Conservation (phyloP, 2,329 filamentous ascomycete genomes). For the Ampelomyces quisqualis region DNA sequence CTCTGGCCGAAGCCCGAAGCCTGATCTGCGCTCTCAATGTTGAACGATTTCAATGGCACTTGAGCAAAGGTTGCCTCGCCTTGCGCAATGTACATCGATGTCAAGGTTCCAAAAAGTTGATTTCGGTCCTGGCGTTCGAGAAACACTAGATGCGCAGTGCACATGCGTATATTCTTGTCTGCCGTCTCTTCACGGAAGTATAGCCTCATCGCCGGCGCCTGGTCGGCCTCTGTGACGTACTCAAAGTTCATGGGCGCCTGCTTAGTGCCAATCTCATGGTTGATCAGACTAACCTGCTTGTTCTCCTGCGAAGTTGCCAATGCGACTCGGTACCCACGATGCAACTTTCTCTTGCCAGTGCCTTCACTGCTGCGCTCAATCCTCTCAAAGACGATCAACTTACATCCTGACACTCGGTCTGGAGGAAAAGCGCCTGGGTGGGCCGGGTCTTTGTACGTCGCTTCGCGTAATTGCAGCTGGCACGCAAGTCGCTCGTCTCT, state of each 20-base stretch:
- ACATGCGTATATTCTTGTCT: conserved; percentile 49
- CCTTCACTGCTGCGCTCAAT: conserved; percentile 68
- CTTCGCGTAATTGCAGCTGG: conserved; percentile 67
- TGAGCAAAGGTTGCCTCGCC: conserved; percentile 72
- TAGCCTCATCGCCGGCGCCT: conserved; percentile 69
- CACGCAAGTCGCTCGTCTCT: conserved; percentile 71
- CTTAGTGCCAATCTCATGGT: conserved; percentile 64
- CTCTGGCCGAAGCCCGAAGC: conserved; percentile 46
- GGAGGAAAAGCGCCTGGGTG: conserved; percentile 71
- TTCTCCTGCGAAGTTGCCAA: conserved; percentile 75
- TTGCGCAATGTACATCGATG: conserved; percentile 66
- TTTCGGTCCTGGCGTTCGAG: conserved; percentile 69
- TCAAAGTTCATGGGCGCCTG: conserved; percentile 73
- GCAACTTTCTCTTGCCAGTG: conserved; percentile 68
- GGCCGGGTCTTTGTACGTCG: conserved; percentile 79
- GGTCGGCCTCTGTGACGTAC: conserved; percentile 59
- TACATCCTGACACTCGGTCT: conserved; percentile 70
- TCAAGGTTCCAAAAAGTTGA: conserved; percentile 69
- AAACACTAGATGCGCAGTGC: conserved; percentile 77
- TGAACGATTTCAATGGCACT: conserved; percentile 64
- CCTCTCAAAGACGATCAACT: conserved; percentile 74
- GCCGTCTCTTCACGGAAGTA: conserved; percentile 62
- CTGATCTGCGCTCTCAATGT: conserved; percentile 60
- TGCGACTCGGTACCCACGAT: conserved; percentile 76
- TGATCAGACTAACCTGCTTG: conserved; percentile 75